Percentiles rank a stretch among this genome's conserved stretches.
Evolutionary conservation across 2,329 filamentous ascomycete species (phyloP).

Genomic region (Epichloe baconii): DNA sequence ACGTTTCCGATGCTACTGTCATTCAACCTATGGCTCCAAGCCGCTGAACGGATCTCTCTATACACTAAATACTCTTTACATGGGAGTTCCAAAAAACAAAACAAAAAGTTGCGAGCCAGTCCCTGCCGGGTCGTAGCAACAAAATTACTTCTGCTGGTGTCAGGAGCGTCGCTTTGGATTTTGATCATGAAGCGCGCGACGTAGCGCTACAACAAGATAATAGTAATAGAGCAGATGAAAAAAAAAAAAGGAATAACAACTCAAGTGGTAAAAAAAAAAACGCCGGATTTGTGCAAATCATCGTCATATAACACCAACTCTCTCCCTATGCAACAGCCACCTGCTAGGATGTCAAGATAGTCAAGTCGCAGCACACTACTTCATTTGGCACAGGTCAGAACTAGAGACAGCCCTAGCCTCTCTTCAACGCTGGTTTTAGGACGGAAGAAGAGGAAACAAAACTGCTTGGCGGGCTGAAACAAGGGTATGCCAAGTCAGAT

Average conservation of each 20-base stretch:
- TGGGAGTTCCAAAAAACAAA: not conserved
- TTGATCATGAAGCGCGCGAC: not conserved
- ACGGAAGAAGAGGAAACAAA: not conserved
- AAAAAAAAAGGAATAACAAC: not conserved
- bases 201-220: not conserved
- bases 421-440: not conserved
- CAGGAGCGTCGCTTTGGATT: not conserved
- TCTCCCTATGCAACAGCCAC: not conserved
- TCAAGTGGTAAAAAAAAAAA: slow-evolving; percentile 9
- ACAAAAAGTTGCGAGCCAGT: not conserved
- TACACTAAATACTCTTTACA: not conserved
- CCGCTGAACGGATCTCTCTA: not conserved
- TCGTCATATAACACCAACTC: slow-evolving; percentile 1
- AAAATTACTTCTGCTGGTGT: not conserved
- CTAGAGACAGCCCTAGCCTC: not conserved
- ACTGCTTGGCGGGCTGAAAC: not conserved
- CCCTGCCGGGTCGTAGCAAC: not conserved
- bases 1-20: not conserved
- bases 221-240: not conserved
- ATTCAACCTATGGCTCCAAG: not conserved
- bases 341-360: not conserved
- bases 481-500: not conserved
- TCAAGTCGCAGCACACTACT: slow-evolving; percentile 10
- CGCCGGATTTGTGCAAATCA: slow-evolving; percentile 11
- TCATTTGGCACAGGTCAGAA: not conserved